Conservation (phyloP, 495 filamentous ascomycete genomes). For the Podospora sp. region DNA sequence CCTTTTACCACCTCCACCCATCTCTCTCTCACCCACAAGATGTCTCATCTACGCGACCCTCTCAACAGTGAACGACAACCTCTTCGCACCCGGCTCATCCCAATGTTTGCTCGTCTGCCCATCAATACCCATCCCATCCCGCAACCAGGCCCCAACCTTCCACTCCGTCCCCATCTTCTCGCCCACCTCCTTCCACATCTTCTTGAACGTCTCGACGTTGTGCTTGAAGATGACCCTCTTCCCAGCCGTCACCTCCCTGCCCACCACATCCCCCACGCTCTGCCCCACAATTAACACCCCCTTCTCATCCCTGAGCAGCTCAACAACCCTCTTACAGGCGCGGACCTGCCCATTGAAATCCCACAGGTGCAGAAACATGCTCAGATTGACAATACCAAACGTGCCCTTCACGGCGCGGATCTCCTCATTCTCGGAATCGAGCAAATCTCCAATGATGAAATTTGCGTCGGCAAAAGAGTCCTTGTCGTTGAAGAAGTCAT, state of each 20-base stretch:
- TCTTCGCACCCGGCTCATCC: constrained; percentile 32
- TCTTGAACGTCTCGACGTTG: constrained; percentile 44
- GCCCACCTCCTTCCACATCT: constrained; percentile 48
- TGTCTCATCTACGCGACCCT: too few species aligned
- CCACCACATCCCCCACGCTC: constrained; percentile 40
- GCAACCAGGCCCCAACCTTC: constrained; percentile 29
- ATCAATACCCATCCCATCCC: constrained; percentile 29
- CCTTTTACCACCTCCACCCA: too few species aligned
- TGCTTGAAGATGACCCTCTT: constrained; percentile 41
- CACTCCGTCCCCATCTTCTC: constrained; percentile 43
- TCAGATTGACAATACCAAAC: constrained; percentile 46
- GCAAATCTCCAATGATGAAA: constrained; percentile 40
- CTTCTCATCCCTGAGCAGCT: constrained; percentile 35
- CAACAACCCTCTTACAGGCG: constrained; percentile 39
- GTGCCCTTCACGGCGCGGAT: constrained; percentile 32
- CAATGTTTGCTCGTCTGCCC: constrained; percentile 24
- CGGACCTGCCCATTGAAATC: constrained; percentile 44
- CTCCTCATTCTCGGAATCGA: constrained; percentile 10
- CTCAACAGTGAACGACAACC: constrained; percentile 30
- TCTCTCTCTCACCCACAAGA: too few species aligned
- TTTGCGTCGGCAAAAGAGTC: constrained; percentile 31
- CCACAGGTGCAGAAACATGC: constrained; percentile 51
- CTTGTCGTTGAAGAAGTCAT: constrained; percentile 40
- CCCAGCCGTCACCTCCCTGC: constrained; percentile 24
- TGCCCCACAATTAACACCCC: constrained; percentile 47